Evolutionary conservation across 805 yeast species (phyloP).

Genomic region (Hanseniaspora occidentalis): DNA sequence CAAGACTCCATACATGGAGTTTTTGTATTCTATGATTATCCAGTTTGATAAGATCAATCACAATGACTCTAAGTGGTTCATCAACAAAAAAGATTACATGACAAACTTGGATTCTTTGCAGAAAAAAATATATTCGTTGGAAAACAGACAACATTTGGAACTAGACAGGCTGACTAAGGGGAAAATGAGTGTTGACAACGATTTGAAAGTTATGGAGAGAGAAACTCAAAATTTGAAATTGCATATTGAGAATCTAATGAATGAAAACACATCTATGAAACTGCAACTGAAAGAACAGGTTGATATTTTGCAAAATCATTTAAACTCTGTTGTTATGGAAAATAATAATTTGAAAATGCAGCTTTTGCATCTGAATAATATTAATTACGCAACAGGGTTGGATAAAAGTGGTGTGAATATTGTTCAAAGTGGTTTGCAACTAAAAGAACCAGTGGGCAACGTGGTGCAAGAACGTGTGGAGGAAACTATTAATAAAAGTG

Average conservation of each 20-base stretch:
- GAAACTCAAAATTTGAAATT: slow-evolving; percentile 4
- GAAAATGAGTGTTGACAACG: too few relatives aligned
- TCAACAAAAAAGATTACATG: slow-evolving; percentile 10
- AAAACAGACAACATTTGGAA: slow-evolving; percentile 1
- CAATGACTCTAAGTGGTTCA: slow-evolving; percentile 25
- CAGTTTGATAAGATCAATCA: slow-evolving; percentile 42
- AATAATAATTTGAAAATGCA: not conserved
- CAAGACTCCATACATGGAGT: slow-evolving; percentile 84
- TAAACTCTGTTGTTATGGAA: not conserved
- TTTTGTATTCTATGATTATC: slow-evolving; percentile 65
- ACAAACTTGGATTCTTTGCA: slow-evolving; percentile 13
- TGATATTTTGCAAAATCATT: slow-evolving; percentile 3
- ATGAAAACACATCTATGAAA: slow-evolving; percentile 7
- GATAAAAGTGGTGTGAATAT: too few relatives aligned
- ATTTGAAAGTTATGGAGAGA: not conserved
- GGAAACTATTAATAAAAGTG: too few relatives aligned
- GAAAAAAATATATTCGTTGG: slow-evolving; percentile 9
- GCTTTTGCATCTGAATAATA: too few relatives aligned
- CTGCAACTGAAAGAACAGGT: slow-evolving; percentile 4
- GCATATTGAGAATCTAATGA: slow-evolving; percentile 1
- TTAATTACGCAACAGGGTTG: too few relatives aligned
- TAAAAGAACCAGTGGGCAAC: too few relatives aligned
- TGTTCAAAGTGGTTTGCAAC: not conserved
- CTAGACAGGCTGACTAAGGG: not conserved
- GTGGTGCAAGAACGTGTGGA: too few relatives aligned